Evolutionary conservation across 2,329 filamentous ascomycete species (phyloP).

Genomic region (Leptosphaerulina australis): DNA sequence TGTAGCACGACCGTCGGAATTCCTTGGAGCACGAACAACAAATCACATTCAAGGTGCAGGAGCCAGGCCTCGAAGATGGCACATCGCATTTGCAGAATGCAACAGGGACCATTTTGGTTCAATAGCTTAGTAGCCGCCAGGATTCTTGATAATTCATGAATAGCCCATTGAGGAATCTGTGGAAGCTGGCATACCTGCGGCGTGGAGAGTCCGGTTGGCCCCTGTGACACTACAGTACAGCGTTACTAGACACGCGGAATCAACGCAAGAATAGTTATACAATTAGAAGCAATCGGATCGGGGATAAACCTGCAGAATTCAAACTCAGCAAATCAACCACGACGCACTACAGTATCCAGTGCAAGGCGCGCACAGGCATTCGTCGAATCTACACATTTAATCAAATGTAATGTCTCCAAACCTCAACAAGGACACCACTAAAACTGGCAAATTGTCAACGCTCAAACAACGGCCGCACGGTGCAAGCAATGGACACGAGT

Average conservation of each 20-base stretch:
- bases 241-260: slow-evolving; percentile 1
- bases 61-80: slow-evolving; percentile 7
- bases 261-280: not conserved
- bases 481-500: slow-evolving; percentile 7
- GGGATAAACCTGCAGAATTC: not conserved
- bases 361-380: slow-evolving; percentile 6
- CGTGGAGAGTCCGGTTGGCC: not conserved
- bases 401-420: slow-evolving; percentile 1
- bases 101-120: not conserved
- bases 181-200: not conserved
- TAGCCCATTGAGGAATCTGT: not conserved
- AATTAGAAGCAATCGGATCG: not conserved
- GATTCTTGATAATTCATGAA: slow-evolving; percentile 5
- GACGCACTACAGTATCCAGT: not conserved
- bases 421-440: slow-evolving; percentile 1
- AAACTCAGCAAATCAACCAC: not conserved
- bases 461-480: slow-evolving; percentile 17
- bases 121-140: not conserved
- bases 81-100: slow-evolving; percentile 7
- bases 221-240: slow-evolving; percentile 2
- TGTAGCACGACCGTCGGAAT: slow-evolving; percentile 5
- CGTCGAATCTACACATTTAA: not conserved
- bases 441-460: slow-evolving; percentile 6
- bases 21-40: not conserved
- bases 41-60: slow-evolving; percentile 5